Evolutionary conservation across 208 protist species (phyloP).

Genomic region (Trypanosoma avium): DNA sequence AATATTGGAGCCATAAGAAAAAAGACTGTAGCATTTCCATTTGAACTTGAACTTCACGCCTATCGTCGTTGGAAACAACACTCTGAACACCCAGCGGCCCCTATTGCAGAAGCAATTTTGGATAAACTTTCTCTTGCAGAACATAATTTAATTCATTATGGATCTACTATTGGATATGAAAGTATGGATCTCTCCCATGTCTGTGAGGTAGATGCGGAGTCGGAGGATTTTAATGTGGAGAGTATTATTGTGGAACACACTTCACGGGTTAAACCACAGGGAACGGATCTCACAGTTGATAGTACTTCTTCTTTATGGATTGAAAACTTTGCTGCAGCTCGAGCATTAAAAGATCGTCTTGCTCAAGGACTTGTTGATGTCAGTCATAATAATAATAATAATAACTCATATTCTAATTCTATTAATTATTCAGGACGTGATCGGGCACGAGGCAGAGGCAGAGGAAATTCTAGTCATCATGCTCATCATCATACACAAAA

Average conservation of each 20-base stretch:
- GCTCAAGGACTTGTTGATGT: constrained; percentile 38
- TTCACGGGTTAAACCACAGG: constrained; percentile 58
- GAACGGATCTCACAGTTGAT: constrained; percentile 75
- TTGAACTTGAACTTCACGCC: constrained; percentile 81
- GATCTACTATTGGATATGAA: constrained; percentile 77
- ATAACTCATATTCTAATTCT: not conserved
- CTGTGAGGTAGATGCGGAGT: constrained; percentile 74
- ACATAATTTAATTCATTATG: constrained; percentile 75
- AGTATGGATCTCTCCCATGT: constrained; percentile 80
- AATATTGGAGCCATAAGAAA: constrained; percentile 35
- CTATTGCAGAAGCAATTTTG: constrained; percentile 77
- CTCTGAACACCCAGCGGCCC: constrained; percentile 61
- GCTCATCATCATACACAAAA: constrained; percentile 33
- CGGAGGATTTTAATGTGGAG: constrained; percentile 85
- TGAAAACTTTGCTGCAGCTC: constrained; percentile 87
- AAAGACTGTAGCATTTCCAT: constrained; percentile 84
- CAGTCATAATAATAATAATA: constrained; percentile 38
- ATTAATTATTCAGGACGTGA: constrained; percentile 11
- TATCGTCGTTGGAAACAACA: constrained; percentile 83
- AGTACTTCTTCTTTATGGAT: constrained; percentile 83
- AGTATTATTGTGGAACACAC: constrained; percentile 88
- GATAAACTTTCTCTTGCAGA: constrained; percentile 81
- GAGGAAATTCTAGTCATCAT: constrained; percentile 20
- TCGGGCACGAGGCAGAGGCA: constrained; percentile 18
- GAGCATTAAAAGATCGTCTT: constrained; percentile 63